These are phyloP conservation scores for Chiua virens DNA, from an alignment of 768 basidiomycete species.

Conservation along the genomic window DNA sequence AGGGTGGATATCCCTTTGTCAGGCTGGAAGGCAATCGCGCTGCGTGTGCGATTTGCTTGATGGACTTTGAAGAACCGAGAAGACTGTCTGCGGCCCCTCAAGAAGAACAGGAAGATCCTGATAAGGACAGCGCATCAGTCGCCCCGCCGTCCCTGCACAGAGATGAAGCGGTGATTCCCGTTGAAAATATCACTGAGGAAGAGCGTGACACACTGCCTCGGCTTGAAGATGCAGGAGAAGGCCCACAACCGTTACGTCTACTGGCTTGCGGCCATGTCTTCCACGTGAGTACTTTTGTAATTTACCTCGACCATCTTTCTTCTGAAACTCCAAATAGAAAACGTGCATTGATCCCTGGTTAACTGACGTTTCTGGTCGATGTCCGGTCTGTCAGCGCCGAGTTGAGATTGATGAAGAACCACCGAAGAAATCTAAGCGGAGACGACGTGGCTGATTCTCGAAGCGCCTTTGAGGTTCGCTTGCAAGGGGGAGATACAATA, in stretches of 20 bases:
- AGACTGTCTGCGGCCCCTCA: constrained; percentile 25
- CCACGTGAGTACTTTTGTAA: constrained; percentile 58
- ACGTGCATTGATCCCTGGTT: constrained; percentile 91
- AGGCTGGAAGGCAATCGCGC: constrained; percentile 80
- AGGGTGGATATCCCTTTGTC: constrained; percentile 77
- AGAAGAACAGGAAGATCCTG: constrained; percentile 36
- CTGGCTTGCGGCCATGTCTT: constrained; percentile 85
- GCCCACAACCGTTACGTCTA: constrained; percentile 73
- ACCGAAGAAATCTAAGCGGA: constrained; percentile 33
- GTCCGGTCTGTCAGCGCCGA: constrained; percentile 81
- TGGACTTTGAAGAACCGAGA: constrained; percentile 80
- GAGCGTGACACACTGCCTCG: constrained; percentile 44
- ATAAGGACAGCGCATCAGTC: constrained; percentile 11
- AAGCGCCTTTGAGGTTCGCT: constrained; percentile 6
- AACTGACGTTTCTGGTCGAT: constrained; percentile 79
- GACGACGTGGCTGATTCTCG: constrained; percentile 20
- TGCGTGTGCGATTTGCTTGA: constrained; percentile 79
- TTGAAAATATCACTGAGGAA: constrained; percentile 41
- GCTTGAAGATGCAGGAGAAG: constrained; percentile 72
- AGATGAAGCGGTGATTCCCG: constrained; percentile 30
- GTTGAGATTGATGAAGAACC: constrained; percentile 51
- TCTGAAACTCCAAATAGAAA: constrained; percentile 49
- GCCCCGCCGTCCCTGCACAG: constrained; percentile 10
- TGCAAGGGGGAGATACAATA: constrained; percentile 23
- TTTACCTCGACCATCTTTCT: not conserved